Conservation (phyloP, 805 yeast genomes). For the Candida nanaspora region DNA sequence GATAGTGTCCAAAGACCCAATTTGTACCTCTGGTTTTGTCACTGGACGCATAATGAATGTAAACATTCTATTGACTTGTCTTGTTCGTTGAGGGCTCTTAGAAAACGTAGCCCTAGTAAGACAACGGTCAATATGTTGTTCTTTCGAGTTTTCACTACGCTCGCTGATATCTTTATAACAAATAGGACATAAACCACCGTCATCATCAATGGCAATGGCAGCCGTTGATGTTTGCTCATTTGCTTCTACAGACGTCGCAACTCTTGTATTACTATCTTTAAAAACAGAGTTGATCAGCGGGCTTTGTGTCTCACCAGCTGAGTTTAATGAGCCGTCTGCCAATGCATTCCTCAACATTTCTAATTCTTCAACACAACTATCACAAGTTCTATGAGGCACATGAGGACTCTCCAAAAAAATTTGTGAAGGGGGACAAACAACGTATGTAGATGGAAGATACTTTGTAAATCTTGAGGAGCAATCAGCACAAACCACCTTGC, state of each 20-base stretch:
- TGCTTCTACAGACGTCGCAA: too few relatives aligned
- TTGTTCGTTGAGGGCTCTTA: slow-evolving; percentile 50
- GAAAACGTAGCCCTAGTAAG: slow-evolving; percentile 51
- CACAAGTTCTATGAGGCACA: slow-evolving; percentile 68
- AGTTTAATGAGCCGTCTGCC: background rate
- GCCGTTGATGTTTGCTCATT: too few relatives aligned
- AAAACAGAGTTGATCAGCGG: too few relatives aligned
- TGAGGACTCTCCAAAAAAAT: slow-evolving; percentile 41
- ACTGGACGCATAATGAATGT: slow-evolving; percentile 51
- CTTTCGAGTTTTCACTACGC: slow-evolving; percentile 33
- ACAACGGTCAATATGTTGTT: slow-evolving; percentile 67
- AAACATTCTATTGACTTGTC: slow-evolving; percentile 74
- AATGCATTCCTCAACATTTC: slow-evolving; percentile 39
- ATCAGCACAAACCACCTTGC: slow-evolving; percentile 64
- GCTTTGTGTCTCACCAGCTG: background rate
- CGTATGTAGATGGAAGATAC: slow-evolving; percentile 53
- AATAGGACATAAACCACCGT: slow-evolving; percentile 36
- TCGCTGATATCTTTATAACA: slow-evolving; percentile 24
- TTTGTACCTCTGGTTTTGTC: background rate
- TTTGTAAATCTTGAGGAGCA: slow-evolving; percentile 51
- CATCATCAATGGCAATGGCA: slow-evolving; percentile 10
- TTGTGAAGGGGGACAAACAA: slow-evolving; percentile 47
- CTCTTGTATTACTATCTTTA: too few relatives aligned
- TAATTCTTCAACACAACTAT: slow-evolving; percentile 60
- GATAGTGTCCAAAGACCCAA: background rate